A percentile compares a stretch with the other conserved stretches of the same genome.
Conservation (phyloP, 441 rosid species). For the Dalechampia spathulata region DNA sequence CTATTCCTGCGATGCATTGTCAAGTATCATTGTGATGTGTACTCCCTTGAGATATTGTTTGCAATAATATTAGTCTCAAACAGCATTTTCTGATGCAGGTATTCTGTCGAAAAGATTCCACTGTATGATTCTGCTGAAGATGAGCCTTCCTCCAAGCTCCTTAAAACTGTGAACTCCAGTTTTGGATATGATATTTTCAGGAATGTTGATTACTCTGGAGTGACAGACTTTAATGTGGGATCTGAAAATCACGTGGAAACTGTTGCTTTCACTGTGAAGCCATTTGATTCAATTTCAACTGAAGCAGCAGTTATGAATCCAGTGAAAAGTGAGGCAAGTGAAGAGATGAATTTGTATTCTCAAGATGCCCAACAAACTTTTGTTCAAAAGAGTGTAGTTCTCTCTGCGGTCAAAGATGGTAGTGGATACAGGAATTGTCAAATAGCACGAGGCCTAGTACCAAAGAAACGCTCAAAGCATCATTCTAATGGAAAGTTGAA, state of each 20-base stretch:
- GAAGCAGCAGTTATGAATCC: slow-evolving; percentile 34
- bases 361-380: slow-evolving; percentile 36
- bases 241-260: slow-evolving; percentile 34
- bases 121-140: slow-evolving; percentile 94
- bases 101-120: slow-evolving; percentile 81
- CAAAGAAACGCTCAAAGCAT: slow-evolving; percentile 51
- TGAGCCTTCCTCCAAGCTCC: slow-evolving; percentile 58
- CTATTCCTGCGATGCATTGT: neutral
- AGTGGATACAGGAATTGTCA: slow-evolving; percentile 38
- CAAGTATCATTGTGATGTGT: neutral
- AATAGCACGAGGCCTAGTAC: slow-evolving; percentile 31
- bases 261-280: slow-evolving; percentile 28
- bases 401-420: slow-evolving; percentile 41
- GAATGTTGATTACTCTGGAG: slow-evolving; percentile 22
- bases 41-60: neutral
- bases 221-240: slow-evolving; percentile 16
- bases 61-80: slow-evolving; percentile 8
- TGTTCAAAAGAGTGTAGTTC: slow-evolving; percentile 44
- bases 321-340: slow-evolving; percentile 39
- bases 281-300: slow-evolving; percentile 34
- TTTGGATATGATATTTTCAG: slow-evolving; percentile 20
- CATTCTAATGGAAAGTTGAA: slow-evolving; percentile 45
- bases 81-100: slow-evolving; percentile 36
- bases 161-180: slow-evolving; percentile 27
- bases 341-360: slow-evolving; percentile 31